Percentiles rank a stretch among this genome's conserved stretches.
These are phyloP conservation scores for Hemileccinum impolitum DNA, from an alignment of 768 basidiomycete genomes.

Conservation along the genomic window DNA sequence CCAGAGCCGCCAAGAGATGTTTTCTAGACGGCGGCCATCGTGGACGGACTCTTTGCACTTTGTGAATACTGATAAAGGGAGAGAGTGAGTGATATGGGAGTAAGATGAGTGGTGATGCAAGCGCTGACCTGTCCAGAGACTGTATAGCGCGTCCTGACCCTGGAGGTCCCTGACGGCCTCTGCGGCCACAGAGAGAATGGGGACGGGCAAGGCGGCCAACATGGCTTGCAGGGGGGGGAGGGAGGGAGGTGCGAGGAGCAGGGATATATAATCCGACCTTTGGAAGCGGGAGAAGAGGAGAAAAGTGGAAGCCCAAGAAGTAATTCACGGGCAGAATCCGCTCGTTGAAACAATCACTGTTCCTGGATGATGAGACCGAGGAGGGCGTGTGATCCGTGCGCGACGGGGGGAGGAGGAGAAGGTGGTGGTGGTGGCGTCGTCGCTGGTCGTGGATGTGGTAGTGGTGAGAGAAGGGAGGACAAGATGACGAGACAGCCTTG, in stretches of 20 bases:
- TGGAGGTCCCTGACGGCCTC: constrained; percentile 69
- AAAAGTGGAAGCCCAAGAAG: neutral
- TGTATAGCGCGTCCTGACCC: constrained; percentile 60
- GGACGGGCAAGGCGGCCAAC: constrained; percentile 53
- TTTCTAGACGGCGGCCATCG: constrained; percentile 81
- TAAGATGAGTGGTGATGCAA: neutral
- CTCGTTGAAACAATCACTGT: no score
- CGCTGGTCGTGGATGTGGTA: no score
- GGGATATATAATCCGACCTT: constrained; percentile 17
- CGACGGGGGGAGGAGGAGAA: no score
- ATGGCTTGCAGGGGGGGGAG: constrained; percentile 34
- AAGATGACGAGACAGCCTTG: no score
- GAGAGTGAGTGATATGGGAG: constrained; percentile 3
- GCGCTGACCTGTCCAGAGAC: constrained; percentile 64
- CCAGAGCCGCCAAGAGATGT: constrained; percentile 87
- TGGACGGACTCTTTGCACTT: constrained; percentile 78
- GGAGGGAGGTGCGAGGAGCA: neutral
- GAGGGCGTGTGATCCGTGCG: no score
- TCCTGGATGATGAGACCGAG: no score
- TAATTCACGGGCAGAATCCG: no score
- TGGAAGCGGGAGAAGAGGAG: constrained; percentile 16
- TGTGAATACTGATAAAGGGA: constrained; percentile 60
- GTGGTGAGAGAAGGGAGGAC: no score
- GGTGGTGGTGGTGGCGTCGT: no score
- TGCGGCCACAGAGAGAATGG: constrained; percentile 61